A percentile compares a stretch with the other conserved stretches of the same genome.
phyloP scores from a whole-genome alignment of 345 rosid genomes.

The Brassica rapa region DNA sequence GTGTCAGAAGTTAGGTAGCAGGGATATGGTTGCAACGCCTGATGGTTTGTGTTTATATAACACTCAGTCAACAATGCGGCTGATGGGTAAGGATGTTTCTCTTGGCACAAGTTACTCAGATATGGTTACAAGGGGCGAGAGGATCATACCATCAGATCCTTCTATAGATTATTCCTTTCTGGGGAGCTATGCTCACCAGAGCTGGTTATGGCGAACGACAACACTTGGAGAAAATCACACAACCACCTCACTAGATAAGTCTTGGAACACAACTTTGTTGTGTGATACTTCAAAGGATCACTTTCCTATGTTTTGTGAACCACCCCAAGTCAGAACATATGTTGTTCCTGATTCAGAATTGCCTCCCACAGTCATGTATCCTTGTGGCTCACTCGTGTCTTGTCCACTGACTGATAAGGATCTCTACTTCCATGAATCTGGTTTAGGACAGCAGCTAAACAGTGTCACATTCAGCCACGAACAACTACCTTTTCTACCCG shows the following conservation, averaged over 20 bases:
- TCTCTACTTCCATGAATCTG: constrained; percentile 41
- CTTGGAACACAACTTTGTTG: constrained; percentile 20
- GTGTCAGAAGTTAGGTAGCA: constrained; percentile 28
- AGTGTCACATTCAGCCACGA: constrained; percentile 38
- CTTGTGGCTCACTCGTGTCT: constrained; percentile 11
- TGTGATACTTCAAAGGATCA: constrained; percentile 26
- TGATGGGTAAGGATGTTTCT: constrained; percentile 77
- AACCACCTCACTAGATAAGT: constrained; percentile 30
- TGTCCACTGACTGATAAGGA: constrained; percentile 22
- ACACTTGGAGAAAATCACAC: constrained; percentile 37
- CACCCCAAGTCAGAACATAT: constrained; percentile 34
- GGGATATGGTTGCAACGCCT: constrained; percentile 25
- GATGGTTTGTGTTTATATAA: constrained; percentile 36
- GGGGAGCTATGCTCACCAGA: constrained; percentile 32
- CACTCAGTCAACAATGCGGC: constrained; percentile 53
- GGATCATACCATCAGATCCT: constrained; percentile 43
- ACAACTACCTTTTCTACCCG: constrained; percentile 21
- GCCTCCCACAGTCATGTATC: constrained; percentile 34
- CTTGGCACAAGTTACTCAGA: constrained; percentile 47
- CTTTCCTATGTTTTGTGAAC: constrained; percentile 40
- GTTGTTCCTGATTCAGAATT: constrained; percentile 29
- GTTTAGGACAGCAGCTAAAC: constrained; percentile 30
- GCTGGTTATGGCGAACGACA: constrained; percentile 32
- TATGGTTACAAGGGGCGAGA: constrained; percentile 48
- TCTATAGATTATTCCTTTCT: constrained; percentile 23